Base-by-base conservation (phyloP, 2,329 filamentous ascomycete species). In the Botrytis porri region DNA sequence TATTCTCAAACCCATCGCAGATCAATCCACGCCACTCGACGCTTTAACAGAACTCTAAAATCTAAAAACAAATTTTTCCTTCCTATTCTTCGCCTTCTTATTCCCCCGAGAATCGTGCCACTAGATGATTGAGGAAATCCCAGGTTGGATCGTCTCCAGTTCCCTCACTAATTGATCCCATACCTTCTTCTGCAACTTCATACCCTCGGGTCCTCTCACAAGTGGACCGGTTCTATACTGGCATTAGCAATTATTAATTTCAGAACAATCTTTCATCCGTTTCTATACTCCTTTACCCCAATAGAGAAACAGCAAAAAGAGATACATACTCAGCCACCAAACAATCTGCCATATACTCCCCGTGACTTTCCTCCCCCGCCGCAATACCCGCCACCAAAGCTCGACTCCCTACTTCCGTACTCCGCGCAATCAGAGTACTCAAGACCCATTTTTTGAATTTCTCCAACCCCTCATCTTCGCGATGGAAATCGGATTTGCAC, bases 121-220 rank as follows among this genome's bases (percentile, higher is more conserved):
- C 6, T 54, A 29, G 14, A 29, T 51, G 45, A 51, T 29, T 54
- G 51, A 54, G 51, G 51, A 29, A 54, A 54, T 4, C 7, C 51
- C 51, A 16, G 51, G 51, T 54, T 54, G 25, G 3, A 54, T 54
- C 1, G 2, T 43, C 16, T 73, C 72, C 41, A 73, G 39, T 20
- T 45, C 7, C 20, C 12, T 43, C 14, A 71, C 4, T n/a, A 61
- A 18, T 41, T 73, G 72, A 25, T 76, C 80, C 78, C 82, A 86
- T 3, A 84, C 77, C 70, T 78, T 81, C 64, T 78, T 77, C 72
- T 82, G 82, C 81, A 62, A 73, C 70, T 77, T 70, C 48, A 78
- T 76, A 0, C 84, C 84, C 32, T 48, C 43, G 1, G 29, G 14
- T 16, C 62, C 62, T 65, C 20, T 43, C 2, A 65, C 62, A 7